Base-by-base conservation (phyloP, 2,329 filamentous ascomycete species). In the Aspergillus sp. region DNA sequence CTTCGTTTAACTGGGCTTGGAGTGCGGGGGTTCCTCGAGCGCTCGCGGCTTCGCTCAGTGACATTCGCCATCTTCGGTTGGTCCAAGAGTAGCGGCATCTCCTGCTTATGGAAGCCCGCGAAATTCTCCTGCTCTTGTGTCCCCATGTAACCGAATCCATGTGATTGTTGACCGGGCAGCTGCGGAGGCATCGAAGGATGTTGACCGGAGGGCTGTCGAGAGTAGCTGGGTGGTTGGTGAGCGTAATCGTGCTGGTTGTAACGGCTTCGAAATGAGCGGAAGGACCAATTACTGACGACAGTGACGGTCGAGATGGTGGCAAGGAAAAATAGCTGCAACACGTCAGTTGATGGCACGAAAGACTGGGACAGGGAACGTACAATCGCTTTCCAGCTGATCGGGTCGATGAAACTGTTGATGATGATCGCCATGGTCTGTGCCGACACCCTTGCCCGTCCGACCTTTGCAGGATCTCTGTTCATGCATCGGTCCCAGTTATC, bases 351-450 rank as follows among this genome's bases (percentile, higher is more conserved):
- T 15, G 41, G 19, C 3, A 19, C 15, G 7, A 43, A 43, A 6
- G 51, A 9, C 47, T 11, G 17, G 47, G n/a, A 38, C 15, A 0
- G 47, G 3, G 13, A 28, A 76, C 80, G 64, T 82, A 88, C 86
- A 83, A 91, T 89, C 11, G 88, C 86, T 77, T 97, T 97, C 77
- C 92, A 90, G 66, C 90, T 92, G 76, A 98, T 93, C 6, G 91
- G 89, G 69, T 96, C 92, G 4, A 96, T 89, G 75, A 98, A 97
- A 71, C 90, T 90, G 74, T 98, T 97, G 77, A 98, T 89, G 46
- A 99, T 96, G 72, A 92, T 88, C 0, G 94, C 94, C 73, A 97
- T 91, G 28, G 93, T 95, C 72, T 91, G 90, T 5, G 92, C 93
- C 19, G 90, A 92, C 45, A 97, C 87, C 70, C 89, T 90, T 47